Evolutionary conservation across 202 grass and related monocot genomes (phyloP).

Genomic region (Schoenoplectus triqueter): DNA sequence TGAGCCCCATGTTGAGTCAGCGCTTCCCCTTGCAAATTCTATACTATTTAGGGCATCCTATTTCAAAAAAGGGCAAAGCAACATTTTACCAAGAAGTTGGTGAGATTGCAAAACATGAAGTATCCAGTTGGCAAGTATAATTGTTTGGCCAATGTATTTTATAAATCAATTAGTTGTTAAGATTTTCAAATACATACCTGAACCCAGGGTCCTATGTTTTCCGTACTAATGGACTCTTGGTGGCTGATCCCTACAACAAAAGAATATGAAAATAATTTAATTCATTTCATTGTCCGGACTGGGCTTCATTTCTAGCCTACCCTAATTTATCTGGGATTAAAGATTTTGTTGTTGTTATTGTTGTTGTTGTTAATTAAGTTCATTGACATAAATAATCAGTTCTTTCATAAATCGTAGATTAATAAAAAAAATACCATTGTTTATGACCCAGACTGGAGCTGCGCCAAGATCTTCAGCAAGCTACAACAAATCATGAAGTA

Average conservation of each 20-base stretch:
- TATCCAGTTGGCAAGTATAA: not conserved
- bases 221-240: conserved; percentile 54
- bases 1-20: conserved; percentile 81
- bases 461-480: conserved; percentile 85
- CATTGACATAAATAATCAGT: not conserved
- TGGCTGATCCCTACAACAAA: conserved; percentile 68
- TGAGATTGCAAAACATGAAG: not conserved
- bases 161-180: not conserved
- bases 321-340: no score
- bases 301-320: no score
- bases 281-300: no score
- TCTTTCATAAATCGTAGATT: no score
- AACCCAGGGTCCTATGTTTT: conserved; percentile 56
- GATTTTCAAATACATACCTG: conserved; percentile 50
- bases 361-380: not conserved
- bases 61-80: conserved; percentile 29
- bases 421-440: conserved; percentile 66
- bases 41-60: conserved; percentile 79
- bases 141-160: not conserved
- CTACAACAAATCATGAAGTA: conserved; percentile 47
- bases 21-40: conserved; percentile 85
- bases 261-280: conserved; percentile 24
- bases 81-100: conserved; percentile 21
- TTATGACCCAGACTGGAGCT: conserved; percentile 90
- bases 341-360: no score